Evolutionary conservation across 192 early-diverging fungal species (phyloP).

Genomic region (Pilobolus umbonatus): DNA sequence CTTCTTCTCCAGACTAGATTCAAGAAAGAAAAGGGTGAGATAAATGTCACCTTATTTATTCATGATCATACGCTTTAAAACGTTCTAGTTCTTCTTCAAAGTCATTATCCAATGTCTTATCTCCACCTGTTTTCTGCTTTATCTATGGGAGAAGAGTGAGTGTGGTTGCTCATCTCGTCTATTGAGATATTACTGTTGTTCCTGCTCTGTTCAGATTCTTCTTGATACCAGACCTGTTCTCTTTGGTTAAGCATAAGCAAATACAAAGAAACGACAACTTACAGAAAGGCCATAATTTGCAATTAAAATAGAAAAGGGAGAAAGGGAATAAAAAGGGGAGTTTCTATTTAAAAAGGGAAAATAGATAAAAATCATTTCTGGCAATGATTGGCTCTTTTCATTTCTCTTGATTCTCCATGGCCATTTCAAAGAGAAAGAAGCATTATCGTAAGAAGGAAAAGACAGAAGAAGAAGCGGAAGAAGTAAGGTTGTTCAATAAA

Average conservation of each 20-base stretch:
- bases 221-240: constrained; percentile 68
- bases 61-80: constrained; percentile 26
- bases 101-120: constrained; percentile 71
- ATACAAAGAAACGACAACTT: constrained; percentile 1
- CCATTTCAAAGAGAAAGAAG: constrained; percentile 9
- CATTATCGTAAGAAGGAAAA: constrained; percentile 24
- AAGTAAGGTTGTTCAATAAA: constrained; percentile 9
- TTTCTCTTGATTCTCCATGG: too few species aligned
- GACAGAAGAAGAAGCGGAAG: not conserved
- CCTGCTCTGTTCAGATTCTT: constrained; percentile 75
- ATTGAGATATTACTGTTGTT: constrained; percentile 44
- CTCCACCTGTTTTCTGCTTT: constrained; percentile 69
- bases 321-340: constrained; percentile 5
- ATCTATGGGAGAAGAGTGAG: constrained; percentile 29
- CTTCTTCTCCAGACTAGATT: constrained; percentile 70
- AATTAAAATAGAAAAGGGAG: constrained; percentile 1
- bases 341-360: too few species aligned
- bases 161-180: not conserved
- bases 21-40: not conserved
- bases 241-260: not conserved
- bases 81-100: constrained; percentile 39
- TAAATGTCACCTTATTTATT: not conserved
- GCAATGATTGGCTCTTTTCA: too few species aligned
- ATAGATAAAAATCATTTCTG: too few species aligned
- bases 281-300: constrained; percentile 31